Base-by-base conservation (phyloP, 306 rosid species). In the Cercis canadensis region DNA sequence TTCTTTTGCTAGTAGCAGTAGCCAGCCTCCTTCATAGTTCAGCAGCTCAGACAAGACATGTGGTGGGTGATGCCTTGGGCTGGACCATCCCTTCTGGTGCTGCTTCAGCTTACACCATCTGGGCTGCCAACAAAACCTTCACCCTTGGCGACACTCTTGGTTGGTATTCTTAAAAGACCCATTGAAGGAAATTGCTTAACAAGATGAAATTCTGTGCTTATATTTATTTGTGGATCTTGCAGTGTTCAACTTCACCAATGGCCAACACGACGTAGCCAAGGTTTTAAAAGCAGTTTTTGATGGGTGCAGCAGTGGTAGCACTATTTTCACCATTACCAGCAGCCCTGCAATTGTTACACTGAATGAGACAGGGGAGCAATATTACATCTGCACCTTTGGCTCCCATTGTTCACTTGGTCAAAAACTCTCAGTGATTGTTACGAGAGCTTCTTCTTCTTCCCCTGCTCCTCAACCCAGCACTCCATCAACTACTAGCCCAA, bases 121-220 rank as follows among this genome's bases (percentile, higher is more conserved):
- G 98, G 98, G 85, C 97, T 39, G 17, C 88, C 19, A 77, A 64
- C 37, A 54, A 90, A 17, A 87, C 65, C 73, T 87, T 90, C 78
- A 12, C 8, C 0, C 32, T 67, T 0, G 88, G 86, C 49, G 92
- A 87, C 82, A 72, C 65, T 82, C 86, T 90, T 6, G 94, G 96
- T 87, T 21, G 1, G 7, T 41, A 8, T 29, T 11, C 6, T 1
- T n/a, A 4, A 12, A 55, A 16, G 0, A 39, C 12, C 11, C 4
- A 2, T 32, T 1, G 3, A 31, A 15, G 6, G 1, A 10, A 16
- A 0, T 12, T 33, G 15, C 15, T 9, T 46, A 5, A 12, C 13
- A 34, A 29, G 7, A 11, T 19, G 14, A 21, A 0, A 10, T 55
- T 44, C 4, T 13, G 7, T 0, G 6, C 1, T 69, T 11, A 0